Evolutionary conservation across 2,329 filamentous ascomycete genomes (phyloP).

Genomic region (Aspergillus pseudoglaucus): DNA sequence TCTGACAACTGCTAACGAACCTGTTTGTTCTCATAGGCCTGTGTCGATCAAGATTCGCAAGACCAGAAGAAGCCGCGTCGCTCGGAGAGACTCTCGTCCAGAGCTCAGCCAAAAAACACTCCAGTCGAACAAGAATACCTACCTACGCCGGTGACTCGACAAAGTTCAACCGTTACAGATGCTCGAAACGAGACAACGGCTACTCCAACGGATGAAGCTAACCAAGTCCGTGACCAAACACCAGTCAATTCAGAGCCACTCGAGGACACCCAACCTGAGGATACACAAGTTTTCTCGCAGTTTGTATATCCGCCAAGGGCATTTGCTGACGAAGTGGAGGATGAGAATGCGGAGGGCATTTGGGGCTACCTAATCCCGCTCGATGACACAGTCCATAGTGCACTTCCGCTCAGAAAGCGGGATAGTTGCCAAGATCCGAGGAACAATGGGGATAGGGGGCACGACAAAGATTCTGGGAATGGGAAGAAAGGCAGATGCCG

Average conservation of each 20-base stretch:
- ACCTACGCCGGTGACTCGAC: conserved; percentile 72
- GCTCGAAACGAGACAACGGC: conserved; percentile 62
- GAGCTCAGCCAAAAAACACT: conserved; percentile 49
- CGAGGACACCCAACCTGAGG: conserved; percentile 54
- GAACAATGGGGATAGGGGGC: conserved; percentile 33
- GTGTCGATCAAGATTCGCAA: conserved; percentile 52
- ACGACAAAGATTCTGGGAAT: conserved; percentile 51
- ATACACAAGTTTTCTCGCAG: conserved; percentile 76
- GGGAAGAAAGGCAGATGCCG: conserved; percentile 51
- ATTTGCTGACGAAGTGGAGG: conserved; percentile 73
- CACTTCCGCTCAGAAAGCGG: conserved; percentile 69
- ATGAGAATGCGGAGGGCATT: conserved; percentile 77
- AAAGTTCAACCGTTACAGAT: conserved; percentile 57
- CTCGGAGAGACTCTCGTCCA: conserved; percentile 60
- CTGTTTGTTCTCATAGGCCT: conserved; percentile 48
- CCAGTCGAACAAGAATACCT: conserved; percentile 63
- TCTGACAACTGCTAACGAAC: conserved; percentile 16
- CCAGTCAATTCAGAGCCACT: conserved; percentile 33
- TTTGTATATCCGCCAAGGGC: conserved; percentile 65
- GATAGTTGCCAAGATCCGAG: conserved; percentile 56
- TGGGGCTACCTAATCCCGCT: conserved; percentile 93
- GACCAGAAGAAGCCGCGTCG: conserved; percentile 80
- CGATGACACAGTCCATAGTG: conserved; percentile 61
- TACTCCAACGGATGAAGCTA: conserved; percentile 60
- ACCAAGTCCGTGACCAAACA: conserved; percentile 44